phyloP scores from a whole-genome alignment of 1,284 basidiomycete genomes.

The Ceratobasidium sp. region DNA sequence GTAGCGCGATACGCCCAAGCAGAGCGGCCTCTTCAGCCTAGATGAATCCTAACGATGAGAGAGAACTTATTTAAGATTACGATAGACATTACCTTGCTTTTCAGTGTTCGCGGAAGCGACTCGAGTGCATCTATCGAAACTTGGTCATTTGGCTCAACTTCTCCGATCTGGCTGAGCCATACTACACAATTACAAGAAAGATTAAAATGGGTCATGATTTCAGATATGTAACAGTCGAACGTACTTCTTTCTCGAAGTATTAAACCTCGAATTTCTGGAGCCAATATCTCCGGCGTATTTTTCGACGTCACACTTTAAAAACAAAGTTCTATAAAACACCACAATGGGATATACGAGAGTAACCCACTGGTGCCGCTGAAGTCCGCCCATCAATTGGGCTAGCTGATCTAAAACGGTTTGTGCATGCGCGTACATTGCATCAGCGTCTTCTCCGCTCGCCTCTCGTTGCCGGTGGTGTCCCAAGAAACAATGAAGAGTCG shows the following conservation, averaged over 20 bases:
- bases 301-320: constrained; percentile 44
- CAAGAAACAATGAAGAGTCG: constrained; percentile 69
- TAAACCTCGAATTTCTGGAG: constrained; percentile 71
- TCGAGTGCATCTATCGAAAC: constrained; percentile 9
- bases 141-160: constrained; percentile 66
- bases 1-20: constrained; percentile 76
- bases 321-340: neutral
- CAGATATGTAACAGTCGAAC: constrained; percentile 50
- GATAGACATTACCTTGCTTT: constrained; percentile 65
- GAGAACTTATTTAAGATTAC: no score
- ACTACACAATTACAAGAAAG: constrained; percentile 60
- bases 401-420: constrained; percentile 57
- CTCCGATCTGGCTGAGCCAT: constrained; percentile 71
- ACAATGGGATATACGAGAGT: neutral
- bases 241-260: constrained; percentile 80
- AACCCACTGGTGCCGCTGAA: constrained; percentile 47
- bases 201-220: constrained; percentile 26
- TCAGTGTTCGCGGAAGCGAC: constrained; percentile 63
- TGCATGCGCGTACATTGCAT: constrained; percentile 56
- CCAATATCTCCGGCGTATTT: constrained; percentile 63
- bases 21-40: constrained; percentile 79
- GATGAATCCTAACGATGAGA: constrained; percentile 15
- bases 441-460: constrained; percentile 64
- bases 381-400: constrained; percentile 50
- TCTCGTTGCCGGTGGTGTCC: constrained; percentile 58